Percentiles rank a stretch among this genome's conserved stretches.
phyloP scores from a whole-genome alignment of 2,329 filamentous ascomycete species.

The Westerdykella ornata region DNA sequence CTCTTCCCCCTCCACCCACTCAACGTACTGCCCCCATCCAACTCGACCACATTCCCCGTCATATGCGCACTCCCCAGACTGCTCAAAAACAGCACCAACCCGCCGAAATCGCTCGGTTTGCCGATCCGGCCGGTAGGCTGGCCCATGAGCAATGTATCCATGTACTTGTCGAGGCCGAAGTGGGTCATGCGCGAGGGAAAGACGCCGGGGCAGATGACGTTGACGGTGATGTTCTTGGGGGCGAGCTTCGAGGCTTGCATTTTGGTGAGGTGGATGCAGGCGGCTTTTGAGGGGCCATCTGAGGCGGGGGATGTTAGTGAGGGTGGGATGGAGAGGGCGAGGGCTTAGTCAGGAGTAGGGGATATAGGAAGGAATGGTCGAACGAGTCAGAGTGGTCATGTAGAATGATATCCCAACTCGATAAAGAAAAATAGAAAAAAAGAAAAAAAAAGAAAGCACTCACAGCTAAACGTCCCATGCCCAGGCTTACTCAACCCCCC shows the following conservation, averaged over 20 bases:
- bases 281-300: conserved; percentile 49
- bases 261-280: conserved; percentile 48
- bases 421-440: neutral
- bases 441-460: conserved; percentile 4
- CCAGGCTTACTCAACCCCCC: conserved; percentile 50
- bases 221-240: conserved; percentile 48
- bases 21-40: conserved; percentile 43
- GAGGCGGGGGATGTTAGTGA: neutral
- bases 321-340: neutral
- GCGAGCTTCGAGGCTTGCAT: conserved; percentile 48
- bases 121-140: conserved; percentile 45
- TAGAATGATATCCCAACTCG: too few relatives aligned
- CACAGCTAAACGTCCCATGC: conserved; percentile 46
- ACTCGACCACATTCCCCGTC: conserved; percentile 44
- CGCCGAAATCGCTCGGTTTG: conserved; percentile 45
- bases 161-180: conserved; percentile 47
- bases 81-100: conserved; percentile 42
- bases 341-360: neutral
- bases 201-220: conserved; percentile 40
- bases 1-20: conserved; percentile 39
- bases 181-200: conserved; percentile 51
- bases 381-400: too few relatives aligned
- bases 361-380: neutral
- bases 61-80: conserved; percentile 40
- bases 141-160: conserved; percentile 42